Evolutionary conservation across 148 eudicot genomes (phyloP).

Genomic region (Mesembryanthemum crystallinum): DNA sequence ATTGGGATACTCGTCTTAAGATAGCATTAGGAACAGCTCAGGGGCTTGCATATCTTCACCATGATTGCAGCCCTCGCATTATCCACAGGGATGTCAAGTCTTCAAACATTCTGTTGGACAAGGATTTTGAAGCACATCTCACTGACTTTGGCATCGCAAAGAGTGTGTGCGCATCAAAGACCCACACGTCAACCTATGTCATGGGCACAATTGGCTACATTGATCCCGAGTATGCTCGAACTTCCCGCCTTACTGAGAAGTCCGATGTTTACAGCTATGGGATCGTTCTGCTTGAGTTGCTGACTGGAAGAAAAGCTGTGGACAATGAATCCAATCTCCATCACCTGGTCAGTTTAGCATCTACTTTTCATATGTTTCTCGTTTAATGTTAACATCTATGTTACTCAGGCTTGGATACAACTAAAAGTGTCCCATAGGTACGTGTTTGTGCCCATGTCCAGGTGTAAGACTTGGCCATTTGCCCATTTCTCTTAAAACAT

Average conservation of each 20-base stretch:
- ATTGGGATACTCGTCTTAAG: slow-evolving; percentile 81
- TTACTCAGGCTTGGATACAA: too few species aligned
- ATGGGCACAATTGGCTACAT: slow-evolving; percentile 98
- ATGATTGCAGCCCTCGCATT: slow-evolving; percentile 92
- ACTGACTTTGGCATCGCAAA: slow-evolving; percentile 98
- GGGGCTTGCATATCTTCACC: slow-evolving; percentile 98
- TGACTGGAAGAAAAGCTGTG: slow-evolving; percentile 92
- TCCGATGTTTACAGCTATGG: slow-evolving; percentile 98
- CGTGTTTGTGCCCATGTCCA: too few species aligned
- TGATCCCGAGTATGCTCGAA: slow-evolving; percentile 97
- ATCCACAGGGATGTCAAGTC: slow-evolving; percentile 96
- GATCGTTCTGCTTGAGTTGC: slow-evolving; percentile 82
- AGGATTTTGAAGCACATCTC: slow-evolving; percentile 88
- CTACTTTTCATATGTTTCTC: background rate
- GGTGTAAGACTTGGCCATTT: too few species aligned
- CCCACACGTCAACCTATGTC: slow-evolving; percentile 86
- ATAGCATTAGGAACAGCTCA: slow-evolving; percentile 92
- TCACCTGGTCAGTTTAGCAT: slow-evolving; percentile 62
- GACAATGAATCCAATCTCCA: slow-evolving; percentile 94
- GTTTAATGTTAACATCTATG: too few species aligned
- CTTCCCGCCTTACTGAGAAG: slow-evolving; percentile 94
- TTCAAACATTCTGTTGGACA: slow-evolving; percentile 87
- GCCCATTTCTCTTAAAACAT: too few species aligned
- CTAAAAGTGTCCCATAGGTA: too few species aligned
- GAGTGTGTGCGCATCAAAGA: slow-evolving; percentile 67